Base-by-base conservation (phyloP, 148 eudicot genomes). In the Euryodendron excelsum region DNA sequence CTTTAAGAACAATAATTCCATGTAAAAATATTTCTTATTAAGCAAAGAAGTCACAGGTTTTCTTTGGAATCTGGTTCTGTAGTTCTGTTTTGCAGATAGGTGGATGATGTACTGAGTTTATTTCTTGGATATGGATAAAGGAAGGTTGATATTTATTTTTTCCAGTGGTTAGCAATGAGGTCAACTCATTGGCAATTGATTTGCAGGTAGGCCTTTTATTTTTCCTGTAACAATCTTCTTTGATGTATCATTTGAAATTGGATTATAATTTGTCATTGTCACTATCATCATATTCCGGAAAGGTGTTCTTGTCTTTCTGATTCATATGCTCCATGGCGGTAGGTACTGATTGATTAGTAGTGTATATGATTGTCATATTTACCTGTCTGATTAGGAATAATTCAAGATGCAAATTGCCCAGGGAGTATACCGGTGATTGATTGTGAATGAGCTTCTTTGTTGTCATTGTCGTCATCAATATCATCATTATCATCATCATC, bases 11-110 rank as follows among this genome's bases (percentile, higher is more conserved):
- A 34, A 58, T 28, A 41, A n/a, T 44, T 45, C 33, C 27, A 41
- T 74, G 79, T 80, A 75, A 30, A 75, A 69, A 74, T 45, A 31
- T 55, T 31, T 21, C 48, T 23, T 60, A 48, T 74, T 66, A 63
- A 55, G 44, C 61, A 55, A 31, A 37, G 18, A 34, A 75, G 11
- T 44, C 33, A 25, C 28, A 34, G 50, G 20, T 37, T 77, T 68
- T 33, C 31, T 36, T 15, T 23, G 66, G 15, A 71, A 60, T 70
- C 11, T 30, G 50, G 53, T 28, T 44, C 7, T 23, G 58, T 13
- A 3, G 23, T n/a, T n/a, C n/a, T 44, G 2, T 12, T 27, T 3
- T 37, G 36, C 20, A 14, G 9, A 23, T 47, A 3, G 50, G 74
- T 21, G 9, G 20, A 30, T 48, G 12, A 14, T 23, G 0, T 33